Percentiles rank a stretch among this genome's conserved stretches.
Conservation (phyloP, 2,329 filamentous ascomycete genomes). For the Pestalotiopsis sp. region DNA sequence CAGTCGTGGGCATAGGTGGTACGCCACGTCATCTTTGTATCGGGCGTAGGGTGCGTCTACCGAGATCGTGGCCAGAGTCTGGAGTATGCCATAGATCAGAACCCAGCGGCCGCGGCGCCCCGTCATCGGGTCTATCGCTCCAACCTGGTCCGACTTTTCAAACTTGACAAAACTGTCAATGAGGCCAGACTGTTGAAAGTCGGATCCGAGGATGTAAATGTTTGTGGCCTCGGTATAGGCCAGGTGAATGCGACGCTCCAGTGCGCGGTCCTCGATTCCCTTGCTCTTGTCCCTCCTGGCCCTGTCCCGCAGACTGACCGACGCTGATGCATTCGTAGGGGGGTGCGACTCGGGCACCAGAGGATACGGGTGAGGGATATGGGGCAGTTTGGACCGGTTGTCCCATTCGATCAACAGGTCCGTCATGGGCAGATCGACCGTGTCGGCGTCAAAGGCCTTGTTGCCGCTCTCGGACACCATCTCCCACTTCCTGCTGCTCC, state of each 20-base stretch:
- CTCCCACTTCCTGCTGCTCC: slow-evolving; percentile 66
- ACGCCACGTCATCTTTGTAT: slow-evolving; percentile 54
- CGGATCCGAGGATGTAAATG: slow-evolving; percentile 56
- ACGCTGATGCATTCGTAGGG: slow-evolving; percentile 21
- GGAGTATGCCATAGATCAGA: slow-evolving; percentile 61
- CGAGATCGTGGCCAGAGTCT: slow-evolving; percentile 60
- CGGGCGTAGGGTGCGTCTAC: slow-evolving; percentile 58
- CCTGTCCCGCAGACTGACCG: slow-evolving; percentile 22
- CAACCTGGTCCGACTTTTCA: slow-evolving; percentile 55
- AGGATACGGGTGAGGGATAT: slow-evolving; percentile 69
- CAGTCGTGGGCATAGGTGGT: slow-evolving; percentile 59
- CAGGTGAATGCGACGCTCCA: slow-evolving; percentile 55
- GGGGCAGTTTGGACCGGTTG: slow-evolving; percentile 62
- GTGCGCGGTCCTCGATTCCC: slow-evolving; percentile 22
- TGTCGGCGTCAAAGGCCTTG: slow-evolving; percentile 50
- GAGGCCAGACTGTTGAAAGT: slow-evolving; percentile 54
- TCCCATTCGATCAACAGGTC: slow-evolving; percentile 70
- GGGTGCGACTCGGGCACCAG: slow-evolving; percentile 59
- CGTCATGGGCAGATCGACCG: slow-evolving; percentile 61
- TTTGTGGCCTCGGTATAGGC: slow-evolving; percentile 64
- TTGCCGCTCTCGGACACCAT: slow-evolving; percentile 54
- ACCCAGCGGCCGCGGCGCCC: slow-evolving; percentile 64
- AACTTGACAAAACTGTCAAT: slow-evolving; percentile 59
- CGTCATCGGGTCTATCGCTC: slow-evolving; percentile 54
- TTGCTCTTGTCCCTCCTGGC: slow-evolving; percentile 30